Conservation (phyloP, 2,329 filamentous ascomycete genomes). For the Aureobasidium sp. region DNA sequence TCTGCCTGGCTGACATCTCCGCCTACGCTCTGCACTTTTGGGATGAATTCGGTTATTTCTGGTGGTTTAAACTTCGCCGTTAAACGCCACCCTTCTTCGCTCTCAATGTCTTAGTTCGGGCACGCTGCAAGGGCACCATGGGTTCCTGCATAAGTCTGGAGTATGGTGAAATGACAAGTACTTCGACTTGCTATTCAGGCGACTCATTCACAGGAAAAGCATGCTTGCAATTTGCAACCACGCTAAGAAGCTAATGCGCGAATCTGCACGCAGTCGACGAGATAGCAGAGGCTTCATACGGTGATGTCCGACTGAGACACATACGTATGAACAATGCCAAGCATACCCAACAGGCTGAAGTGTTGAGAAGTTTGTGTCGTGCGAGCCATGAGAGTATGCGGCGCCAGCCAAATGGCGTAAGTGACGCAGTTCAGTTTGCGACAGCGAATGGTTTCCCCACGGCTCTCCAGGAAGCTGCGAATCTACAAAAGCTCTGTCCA, state of each 20-base stretch:
- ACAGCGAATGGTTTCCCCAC: background rate
- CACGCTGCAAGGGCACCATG: background rate
- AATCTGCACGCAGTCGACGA: background rate
- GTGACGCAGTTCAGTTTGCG: background rate
- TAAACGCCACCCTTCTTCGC: slow-evolving; percentile 3
- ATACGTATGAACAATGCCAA: background rate
- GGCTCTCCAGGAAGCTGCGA: background rate
- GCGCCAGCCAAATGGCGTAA: background rate
- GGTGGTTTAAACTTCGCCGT: slow-evolving; percentile 1
- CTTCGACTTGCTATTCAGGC: background rate
- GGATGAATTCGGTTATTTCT: background rate
- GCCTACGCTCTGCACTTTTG: background rate
- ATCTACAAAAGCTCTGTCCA: background rate
- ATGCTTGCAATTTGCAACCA: background rate
- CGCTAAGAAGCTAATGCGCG: background rate
- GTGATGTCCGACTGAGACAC: background rate
- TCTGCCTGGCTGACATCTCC: slow-evolving; percentile 3
- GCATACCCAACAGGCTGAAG: slow-evolving; percentile 5
- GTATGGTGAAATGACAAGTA: background rate
- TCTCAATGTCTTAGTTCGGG: slow-evolving; percentile 3
- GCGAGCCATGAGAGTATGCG: background rate
- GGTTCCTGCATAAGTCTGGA: slow-evolving; percentile 12
- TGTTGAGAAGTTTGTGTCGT: slow-evolving; percentile 1
- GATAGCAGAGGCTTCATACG: background rate
- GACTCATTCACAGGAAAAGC: background rate